A percentile compares a stretch with the other conserved stretches of the same genome.
Evolutionary conservation across 179 eudicot genomes (phyloP).

Genomic region (Beta lomatogona): DNA sequence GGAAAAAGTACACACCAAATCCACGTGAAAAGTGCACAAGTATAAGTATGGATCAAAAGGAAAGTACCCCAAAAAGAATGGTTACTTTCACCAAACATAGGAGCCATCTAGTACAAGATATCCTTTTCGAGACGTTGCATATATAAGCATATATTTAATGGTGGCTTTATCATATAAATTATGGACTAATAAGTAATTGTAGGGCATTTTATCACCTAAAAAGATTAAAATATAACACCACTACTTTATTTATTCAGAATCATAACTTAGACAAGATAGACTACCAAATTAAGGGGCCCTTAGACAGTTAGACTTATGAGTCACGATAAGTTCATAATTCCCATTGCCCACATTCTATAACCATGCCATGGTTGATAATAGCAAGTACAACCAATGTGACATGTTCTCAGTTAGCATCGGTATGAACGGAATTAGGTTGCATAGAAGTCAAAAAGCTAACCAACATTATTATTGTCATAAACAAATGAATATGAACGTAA

Average conservation of each 20-base stretch:
- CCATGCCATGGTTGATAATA: background rate
- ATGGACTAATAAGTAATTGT: too few relatives aligned
- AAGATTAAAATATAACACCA: too few relatives aligned
- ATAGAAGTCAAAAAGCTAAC: slow-evolving; percentile 1
- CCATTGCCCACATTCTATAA: background rate
- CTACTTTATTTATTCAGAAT: background rate
- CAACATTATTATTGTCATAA: background rate
- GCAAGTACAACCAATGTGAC: background rate
- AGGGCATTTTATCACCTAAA: too few relatives aligned
- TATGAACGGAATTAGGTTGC: background rate
- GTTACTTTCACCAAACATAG: too few relatives aligned
- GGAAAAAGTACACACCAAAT: too few relatives aligned
- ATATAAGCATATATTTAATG: too few relatives aligned
- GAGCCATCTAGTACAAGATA: too few relatives aligned
- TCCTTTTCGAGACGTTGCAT: too few relatives aligned
- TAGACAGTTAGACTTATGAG: background rate
- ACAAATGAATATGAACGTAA: background rate
- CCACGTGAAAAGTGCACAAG: too few relatives aligned
- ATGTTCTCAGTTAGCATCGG: background rate
- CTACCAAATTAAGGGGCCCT: slow-evolving; percentile 14
- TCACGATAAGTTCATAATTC: background rate
- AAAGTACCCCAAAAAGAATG: too few relatives aligned
- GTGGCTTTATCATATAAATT: too few relatives aligned
- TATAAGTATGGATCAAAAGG: too few relatives aligned
- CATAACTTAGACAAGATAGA: slow-evolving; percentile 13